Conservation (phyloP, 495 filamentous ascomycete genomes). For the Annulohypoxylon bovei region DNA sequence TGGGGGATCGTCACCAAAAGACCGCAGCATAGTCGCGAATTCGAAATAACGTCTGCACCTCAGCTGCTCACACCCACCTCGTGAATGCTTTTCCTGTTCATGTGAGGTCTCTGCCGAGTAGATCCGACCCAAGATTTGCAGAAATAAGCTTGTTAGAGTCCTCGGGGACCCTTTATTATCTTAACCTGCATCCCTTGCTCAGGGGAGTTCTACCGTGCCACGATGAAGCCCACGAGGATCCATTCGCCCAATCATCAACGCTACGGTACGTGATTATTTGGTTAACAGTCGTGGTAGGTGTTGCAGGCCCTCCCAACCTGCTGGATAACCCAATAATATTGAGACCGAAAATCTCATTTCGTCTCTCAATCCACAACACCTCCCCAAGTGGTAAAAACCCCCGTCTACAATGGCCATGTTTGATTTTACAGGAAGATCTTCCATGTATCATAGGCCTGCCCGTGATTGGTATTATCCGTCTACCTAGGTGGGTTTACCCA, state of each 20-base stretch:
- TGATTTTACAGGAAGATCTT: not conserved
- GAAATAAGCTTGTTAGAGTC: not conserved
- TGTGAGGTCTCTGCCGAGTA: not conserved
- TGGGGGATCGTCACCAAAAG: slow-evolving; percentile 3
- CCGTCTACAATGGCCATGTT: not conserved
- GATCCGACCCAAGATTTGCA: not conserved
- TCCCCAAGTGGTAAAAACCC: slow-evolving; percentile 10
- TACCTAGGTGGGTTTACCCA: slow-evolving; percentile 3
- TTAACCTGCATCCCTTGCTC: not conserved
- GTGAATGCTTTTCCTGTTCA: not conserved
- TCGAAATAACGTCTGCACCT: slow-evolving; percentile 2
- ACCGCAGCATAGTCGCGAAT: not conserved
- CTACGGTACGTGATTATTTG: not conserved
- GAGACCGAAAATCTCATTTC: not conserved
- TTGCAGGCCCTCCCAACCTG: not conserved
- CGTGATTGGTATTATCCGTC: slow-evolving; percentile 1
- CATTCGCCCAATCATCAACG: slow-evolving; percentile 13
- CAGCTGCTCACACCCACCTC: not conserved
- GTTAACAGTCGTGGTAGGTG: not conserved
- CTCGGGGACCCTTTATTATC: not conserved
- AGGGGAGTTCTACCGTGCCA: slow-evolving; percentile 16
- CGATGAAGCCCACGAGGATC: not conserved
- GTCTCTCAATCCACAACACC: not conserved
- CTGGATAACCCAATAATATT: slow-evolving; percentile 5
- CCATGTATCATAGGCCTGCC: not conserved